Evolutionary conservation across 805 yeast species (phyloP).

Genomic region (Limtongozyma cylindracea): DNA sequence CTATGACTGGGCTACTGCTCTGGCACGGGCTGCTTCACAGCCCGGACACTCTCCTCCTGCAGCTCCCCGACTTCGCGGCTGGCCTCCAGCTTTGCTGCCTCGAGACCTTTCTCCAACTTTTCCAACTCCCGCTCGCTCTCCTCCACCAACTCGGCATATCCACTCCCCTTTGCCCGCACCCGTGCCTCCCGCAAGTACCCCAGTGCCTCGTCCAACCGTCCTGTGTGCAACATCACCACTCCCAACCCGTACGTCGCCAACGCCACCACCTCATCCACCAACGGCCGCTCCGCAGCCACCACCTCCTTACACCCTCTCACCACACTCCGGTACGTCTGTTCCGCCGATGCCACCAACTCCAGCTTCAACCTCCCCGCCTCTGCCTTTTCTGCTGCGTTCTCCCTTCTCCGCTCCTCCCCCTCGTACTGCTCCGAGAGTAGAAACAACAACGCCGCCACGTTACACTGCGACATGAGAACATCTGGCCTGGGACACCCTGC

Average conservation of each 20-base stretch:
- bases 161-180: slow-evolving; percentile 39
- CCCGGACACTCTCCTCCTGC: no score
- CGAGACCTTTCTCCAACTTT: slow-evolving; percentile 13
- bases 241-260: slow-evolving; percentile 73
- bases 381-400: no score
- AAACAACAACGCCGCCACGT: no score
- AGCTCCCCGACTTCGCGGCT: slow-evolving; percentile 1
- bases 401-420: no score
- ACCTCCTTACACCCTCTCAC: slow-evolving; percentile 5
- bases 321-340: slow-evolving; percentile 3
- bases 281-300: slow-evolving; percentile 2
- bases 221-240: slow-evolving; percentile 39
- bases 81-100: slow-evolving; percentile 1
- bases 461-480: no score
- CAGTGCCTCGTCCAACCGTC: slow-evolving; percentile 30
- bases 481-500: no score
- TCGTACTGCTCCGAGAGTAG: no score
- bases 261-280: slow-evolving; percentile 41
- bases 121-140: slow-evolving; percentile 44
- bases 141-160: slow-evolving; percentile 30
- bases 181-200: slow-evolving; percentile 42
- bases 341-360: no score
- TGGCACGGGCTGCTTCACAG: no score
- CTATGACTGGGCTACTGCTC: no score
- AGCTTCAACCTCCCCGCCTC: no score